Evolutionary conservation across 345 rosid species (phyloP).

Genomic region (Nephelium lappaceum): DNA sequence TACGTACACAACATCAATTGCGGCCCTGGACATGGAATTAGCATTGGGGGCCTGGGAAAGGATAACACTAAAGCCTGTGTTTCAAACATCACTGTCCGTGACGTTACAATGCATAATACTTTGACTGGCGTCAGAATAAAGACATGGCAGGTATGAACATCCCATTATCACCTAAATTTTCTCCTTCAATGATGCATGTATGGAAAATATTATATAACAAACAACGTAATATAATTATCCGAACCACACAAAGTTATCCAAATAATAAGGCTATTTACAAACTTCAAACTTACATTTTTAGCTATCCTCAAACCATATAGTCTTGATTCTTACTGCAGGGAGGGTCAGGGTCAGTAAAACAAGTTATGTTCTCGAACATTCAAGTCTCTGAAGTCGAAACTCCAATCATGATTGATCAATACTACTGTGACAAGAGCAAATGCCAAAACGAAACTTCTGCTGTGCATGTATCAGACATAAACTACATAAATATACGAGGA

Average conservation of each 20-base stretch:
- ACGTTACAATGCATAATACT: conserved; percentile 58
- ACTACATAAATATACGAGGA: conserved; percentile 71
- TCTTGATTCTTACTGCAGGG: conserved; percentile 50
- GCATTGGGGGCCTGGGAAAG: conserved; percentile 91
- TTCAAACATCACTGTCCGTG: conserved; percentile 75
- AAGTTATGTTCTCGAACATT: conserved; percentile 82
- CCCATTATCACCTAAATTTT: conserved; percentile 4
- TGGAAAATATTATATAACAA: background rate
- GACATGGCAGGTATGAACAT: conserved; percentile 82
- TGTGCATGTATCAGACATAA: conserved; percentile 69
- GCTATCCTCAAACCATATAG: conserved; percentile 17
- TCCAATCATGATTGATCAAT: conserved; percentile 88
- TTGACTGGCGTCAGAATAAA: conserved; percentile 79
- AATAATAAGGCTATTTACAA: background rate
- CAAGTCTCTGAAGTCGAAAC: conserved; percentile 69
- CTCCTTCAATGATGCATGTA: background rate
- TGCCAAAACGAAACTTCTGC: conserved; percentile 76
- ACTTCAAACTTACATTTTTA: background rate
- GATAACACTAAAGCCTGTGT: conserved; percentile 76
- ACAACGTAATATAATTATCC: background rate
- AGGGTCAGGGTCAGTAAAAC: conserved; percentile 81
- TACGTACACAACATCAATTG: conserved; percentile 68
- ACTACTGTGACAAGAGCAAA: conserved; percentile 61
- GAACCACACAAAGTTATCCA: background rate
- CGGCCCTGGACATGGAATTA: conserved; percentile 95